Evolutionary conservation across 345 rosid species (phyloP).

Genomic region (Hibiscus tridactylites): DNA sequence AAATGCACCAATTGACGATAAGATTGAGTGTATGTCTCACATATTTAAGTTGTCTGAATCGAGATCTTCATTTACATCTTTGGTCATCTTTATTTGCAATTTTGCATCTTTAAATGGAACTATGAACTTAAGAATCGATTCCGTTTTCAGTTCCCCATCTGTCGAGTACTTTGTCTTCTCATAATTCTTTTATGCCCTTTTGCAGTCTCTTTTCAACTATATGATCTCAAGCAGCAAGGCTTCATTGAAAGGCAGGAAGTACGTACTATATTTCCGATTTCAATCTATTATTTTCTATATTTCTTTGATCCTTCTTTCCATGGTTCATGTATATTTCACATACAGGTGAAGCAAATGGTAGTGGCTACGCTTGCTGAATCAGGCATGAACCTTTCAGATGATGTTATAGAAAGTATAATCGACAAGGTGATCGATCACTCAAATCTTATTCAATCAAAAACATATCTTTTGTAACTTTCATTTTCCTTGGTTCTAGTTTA

Average conservation of each 20-base stretch:
- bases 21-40: slow-evolving; percentile 62
- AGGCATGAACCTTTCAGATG: slow-evolving; percentile 92
- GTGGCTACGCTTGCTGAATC: slow-evolving; percentile 99
- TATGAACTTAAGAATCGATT: neutral
- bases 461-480: neutral
- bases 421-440: slow-evolving; percentile 53
- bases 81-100: neutral
- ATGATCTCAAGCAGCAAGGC: slow-evolving; percentile 99
- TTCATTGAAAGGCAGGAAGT: slow-evolving; percentile 98
- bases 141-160: neutral
- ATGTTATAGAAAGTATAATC: slow-evolving; percentile 85
- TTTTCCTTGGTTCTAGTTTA: neutral
- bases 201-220: slow-evolving; percentile 92
- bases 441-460: neutral
- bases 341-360: slow-evolving; percentile 97
- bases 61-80: neutral
- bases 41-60: neutral
- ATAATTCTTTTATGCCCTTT: slow-evolving; percentile 4
- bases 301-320: neutral
- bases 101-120: neutral
- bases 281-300: neutral
- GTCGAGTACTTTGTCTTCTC: neutral
- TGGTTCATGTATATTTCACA: neutral
- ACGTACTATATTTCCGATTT: neutral
- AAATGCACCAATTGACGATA: slow-evolving; percentile 86